Base-by-base conservation (phyloP, 106 monocot species). In the Chionographis japonica region DNA sequence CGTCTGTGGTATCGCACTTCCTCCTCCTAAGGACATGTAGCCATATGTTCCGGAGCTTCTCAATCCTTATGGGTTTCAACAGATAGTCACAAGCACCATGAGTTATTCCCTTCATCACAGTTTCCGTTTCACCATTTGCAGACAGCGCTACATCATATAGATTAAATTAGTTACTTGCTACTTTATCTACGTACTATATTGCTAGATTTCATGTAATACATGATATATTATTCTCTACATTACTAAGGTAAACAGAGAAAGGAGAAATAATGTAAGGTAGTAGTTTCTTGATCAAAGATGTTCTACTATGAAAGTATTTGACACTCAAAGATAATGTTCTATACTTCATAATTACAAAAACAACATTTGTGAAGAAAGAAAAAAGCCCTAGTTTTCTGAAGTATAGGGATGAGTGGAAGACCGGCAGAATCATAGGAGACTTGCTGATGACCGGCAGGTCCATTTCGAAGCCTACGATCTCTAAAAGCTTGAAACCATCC, bases 361-460 rank as follows among this genome's bases (percentile, higher is more conserved):
- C 27, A 27, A 27, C 27, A 27, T 27, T 27, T 27, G 27, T 46
- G 46, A 46, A 46, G 8, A 38, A 52, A 52, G 37, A 66, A 53
- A 62, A 38, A 42, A 43, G 8, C 5, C 36, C 8, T n/a, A 43
- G 12, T 50, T 2, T 20, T 14, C 52, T 12, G 49, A 20, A 41
- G 3, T 37, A 65, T 16, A 43, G 12, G 16, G 6, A 63, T 43
- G 16, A 60, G 12, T 27, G 27, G 27, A 27, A 54, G 14, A 49
- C 36, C 20, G 15, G 6, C 5, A 43, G 2, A 0, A 63, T 0
- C 41, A 40, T 17, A 1, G 2, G 18, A 41, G 6, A 74, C 84
- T 79, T 76, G 79, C 84, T 79, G 18, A 84, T 75, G 56, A 84
- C 84, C 35, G 84, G 84, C 37, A 84, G 70, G 40, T 84, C 84